A percentile compares a stretch with the other conserved stretches of the same genome.
Conservation (phyloP, 2,329 filamentous ascomycete genomes). For the Pestalotiopsis fici region DNA sequence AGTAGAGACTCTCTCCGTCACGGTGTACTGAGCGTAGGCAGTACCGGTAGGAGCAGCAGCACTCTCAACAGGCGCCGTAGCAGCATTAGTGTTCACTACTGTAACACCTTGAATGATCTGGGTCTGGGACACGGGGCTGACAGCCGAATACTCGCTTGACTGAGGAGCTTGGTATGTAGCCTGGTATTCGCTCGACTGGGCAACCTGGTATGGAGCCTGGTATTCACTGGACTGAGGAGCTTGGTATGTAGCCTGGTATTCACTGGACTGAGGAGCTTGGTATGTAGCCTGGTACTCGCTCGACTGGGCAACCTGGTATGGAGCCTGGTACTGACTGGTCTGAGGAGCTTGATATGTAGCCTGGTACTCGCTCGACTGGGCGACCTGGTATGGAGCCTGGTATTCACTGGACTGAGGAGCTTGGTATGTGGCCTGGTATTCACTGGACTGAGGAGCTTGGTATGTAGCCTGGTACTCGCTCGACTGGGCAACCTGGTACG, state of each 20-base stretch:
- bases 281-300: neutral
- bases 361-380: neutral
- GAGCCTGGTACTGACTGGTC: neutral
- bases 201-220: neutral
- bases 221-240: neutral
- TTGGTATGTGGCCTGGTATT: neutral
- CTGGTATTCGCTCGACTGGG: neutral
- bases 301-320: neutral
- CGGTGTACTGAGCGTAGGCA: slow-evolving; percentile 31
- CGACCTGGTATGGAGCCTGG: neutral
- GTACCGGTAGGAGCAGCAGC: slow-evolving; percentile 29
- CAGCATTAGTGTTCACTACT: slow-evolving; percentile 40
- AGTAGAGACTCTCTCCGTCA: slow-evolving; percentile 28
- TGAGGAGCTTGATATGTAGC: neutral
- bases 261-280: neutral
- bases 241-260: neutral
- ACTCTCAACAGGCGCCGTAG: slow-evolving; percentile 35
- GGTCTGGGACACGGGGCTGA: slow-evolving; percentile 43
- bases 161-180: neutral
- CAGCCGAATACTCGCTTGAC: slow-evolving; percentile 32
- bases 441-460: neutral
- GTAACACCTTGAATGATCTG: slow-evolving; percentile 42
- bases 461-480: neutral
- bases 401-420: neutral
- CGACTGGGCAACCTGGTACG: neutral